phyloP scores from a whole-genome alignment of 1,139 yeast species.

The Kurtzmaniella natalensis region DNA sequence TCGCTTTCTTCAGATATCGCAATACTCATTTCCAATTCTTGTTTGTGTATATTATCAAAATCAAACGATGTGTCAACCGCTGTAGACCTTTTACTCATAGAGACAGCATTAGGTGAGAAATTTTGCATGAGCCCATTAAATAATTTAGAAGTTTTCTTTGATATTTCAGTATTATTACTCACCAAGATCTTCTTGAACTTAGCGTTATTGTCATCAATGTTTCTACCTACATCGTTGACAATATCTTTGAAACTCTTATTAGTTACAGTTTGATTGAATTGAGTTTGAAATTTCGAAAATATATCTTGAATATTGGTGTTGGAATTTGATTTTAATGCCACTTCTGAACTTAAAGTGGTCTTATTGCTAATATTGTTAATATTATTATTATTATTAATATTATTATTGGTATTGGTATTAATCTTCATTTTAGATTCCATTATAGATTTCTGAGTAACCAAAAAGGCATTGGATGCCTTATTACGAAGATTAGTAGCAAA shows the following conservation, averaged over 20 bases:
- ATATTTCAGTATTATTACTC: constrained; percentile 16
- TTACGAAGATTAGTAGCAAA: constrained; percentile 5
- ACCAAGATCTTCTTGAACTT: constrained; percentile 4
- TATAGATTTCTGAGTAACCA: background rate
- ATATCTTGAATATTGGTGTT: constrained; percentile 8
- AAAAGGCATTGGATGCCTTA: constrained; percentile 8
- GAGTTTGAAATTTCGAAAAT: constrained; percentile 10
- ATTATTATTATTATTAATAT: background rate
- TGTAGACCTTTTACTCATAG: constrained; percentile 5
- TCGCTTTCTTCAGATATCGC: constrained; percentile 9
- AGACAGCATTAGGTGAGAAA: constrained; percentile 13
- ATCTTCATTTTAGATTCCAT: constrained; percentile 1
- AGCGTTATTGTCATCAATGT: constrained; percentile 11
- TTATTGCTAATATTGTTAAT: background rate
- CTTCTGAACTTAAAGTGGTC: too few species aligned
- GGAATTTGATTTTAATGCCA: too few species aligned
- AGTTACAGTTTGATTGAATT: constrained; percentile 6
- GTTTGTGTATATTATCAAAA: constrained; percentile 19
- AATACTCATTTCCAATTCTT: constrained; percentile 9
- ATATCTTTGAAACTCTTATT: constrained; percentile 7
- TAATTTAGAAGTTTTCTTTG: constrained; percentile 19
- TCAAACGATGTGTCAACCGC: constrained; percentile 23
- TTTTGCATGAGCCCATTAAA: constrained; percentile 17
- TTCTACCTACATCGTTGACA: constrained; percentile 13
- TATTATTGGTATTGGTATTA: background rate